These are phyloP conservation scores for Buxus sempervirens DNA, from an alignment of 164 flowering plant species.

Conservation along the genomic window DNA sequence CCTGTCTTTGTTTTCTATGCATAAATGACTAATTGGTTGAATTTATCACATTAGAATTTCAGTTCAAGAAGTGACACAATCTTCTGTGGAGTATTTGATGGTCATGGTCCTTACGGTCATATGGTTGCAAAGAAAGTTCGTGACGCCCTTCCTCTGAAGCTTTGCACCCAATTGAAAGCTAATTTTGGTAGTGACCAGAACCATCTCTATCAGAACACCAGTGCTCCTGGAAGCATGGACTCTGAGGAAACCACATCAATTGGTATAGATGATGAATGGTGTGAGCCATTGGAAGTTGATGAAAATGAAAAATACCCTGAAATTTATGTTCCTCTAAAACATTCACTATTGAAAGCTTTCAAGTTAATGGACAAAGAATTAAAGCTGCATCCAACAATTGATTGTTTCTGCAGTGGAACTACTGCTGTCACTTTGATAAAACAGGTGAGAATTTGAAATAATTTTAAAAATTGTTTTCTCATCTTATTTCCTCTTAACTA, in stretches of 20 bases:
- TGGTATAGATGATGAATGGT: constrained; percentile 50
- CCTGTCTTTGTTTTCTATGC: not conserved
- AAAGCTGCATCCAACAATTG: constrained; percentile 59
- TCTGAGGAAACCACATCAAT: constrained; percentile 46
- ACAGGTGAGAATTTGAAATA: constrained; percentile 39
- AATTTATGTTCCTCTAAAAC: constrained; percentile 45
- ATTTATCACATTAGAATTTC: constrained; percentile 48
- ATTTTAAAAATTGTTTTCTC: not conserved
- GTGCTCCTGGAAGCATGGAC: constrained; percentile 31
- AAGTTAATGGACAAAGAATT: constrained; percentile 77
- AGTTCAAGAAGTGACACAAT: constrained; percentile 51
- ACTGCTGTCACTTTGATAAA: constrained; percentile 71
- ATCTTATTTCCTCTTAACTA: not conserved
- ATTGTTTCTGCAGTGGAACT: constrained; percentile 80
- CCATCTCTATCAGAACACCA: constrained; percentile 14
- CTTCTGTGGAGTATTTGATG: constrained; percentile 86
- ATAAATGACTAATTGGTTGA: constrained; percentile 19
- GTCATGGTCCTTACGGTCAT: constrained; percentile 91
- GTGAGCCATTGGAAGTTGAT: constrained; percentile 40
- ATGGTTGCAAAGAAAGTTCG: constrained; percentile 80
- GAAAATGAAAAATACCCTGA: constrained; percentile 51
- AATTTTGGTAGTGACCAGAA: constrained; percentile 22
- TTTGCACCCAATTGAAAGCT: constrained; percentile 55
- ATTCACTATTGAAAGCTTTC: constrained; percentile 59
- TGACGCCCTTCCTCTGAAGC: constrained; percentile 65